A percentile compares a stretch with the other conserved stretches of the same genome.
Conservation (phyloP, 2,329 filamentous ascomycete genomes). For the Microsporum audouinii region DNA sequence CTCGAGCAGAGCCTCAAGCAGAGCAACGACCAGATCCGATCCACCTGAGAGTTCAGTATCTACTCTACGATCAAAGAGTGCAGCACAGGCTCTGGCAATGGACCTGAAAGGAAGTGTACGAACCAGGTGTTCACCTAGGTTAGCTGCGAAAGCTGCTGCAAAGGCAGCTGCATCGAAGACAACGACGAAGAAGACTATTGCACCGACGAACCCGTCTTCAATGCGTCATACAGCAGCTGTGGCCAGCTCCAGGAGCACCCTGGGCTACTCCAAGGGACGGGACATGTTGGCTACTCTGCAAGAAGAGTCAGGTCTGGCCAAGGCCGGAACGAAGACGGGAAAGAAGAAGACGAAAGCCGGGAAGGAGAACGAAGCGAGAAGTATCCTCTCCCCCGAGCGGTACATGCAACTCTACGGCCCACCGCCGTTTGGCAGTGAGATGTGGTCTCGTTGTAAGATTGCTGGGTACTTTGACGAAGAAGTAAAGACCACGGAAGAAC, state of each 20-base stretch:
- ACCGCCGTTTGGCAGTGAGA: conserved; percentile 33
- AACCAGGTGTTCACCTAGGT: conserved; percentile 17
- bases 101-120: conserved; percentile 22
- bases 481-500: conserved; percentile 13
- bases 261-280: conserved; percentile 75
- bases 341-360: neutral
- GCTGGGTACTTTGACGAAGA: conserved; percentile 29
- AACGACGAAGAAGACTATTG: conserved; percentile 29
- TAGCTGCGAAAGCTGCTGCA: conserved; percentile 23
- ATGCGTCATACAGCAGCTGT: conserved; percentile 51
- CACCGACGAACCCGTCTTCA: conserved; percentile 39
- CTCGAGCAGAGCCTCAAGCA: conserved; percentile 12
- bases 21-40: conserved; percentile 19
- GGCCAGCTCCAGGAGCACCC: conserved; percentile 63
- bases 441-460: conserved; percentile 33
- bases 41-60: conserved; percentile 20
- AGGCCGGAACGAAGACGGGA: conserved; percentile 16
- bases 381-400: conserved; percentile 30
- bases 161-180: neutral
- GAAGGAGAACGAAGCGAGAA: conserved; percentile 12
- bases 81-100: conserved; percentile 30
- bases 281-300: conserved; percentile 23
- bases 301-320: conserved; percentile 7
- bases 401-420: conserved; percentile 35
- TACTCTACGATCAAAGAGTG: conserved; percentile 32